Conservation (phyloP, 1,139 yeast genomes). For the Geotrichum aggregatum region DNA sequence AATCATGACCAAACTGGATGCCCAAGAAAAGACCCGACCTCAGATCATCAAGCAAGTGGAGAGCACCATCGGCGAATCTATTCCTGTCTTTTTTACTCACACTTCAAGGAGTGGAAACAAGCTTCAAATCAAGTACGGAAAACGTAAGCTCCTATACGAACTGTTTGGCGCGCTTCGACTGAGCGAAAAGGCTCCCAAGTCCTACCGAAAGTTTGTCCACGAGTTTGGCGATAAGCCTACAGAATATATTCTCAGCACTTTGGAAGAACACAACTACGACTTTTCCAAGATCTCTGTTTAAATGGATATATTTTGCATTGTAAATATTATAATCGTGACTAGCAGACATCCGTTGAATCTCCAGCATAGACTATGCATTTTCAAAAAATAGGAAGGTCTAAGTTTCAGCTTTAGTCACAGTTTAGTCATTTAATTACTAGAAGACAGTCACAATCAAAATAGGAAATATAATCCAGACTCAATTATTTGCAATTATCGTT, state of each 20-base stretch:
- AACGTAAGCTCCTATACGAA: slow-evolving; percentile 55
- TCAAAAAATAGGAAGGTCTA: too few relatives aligned
- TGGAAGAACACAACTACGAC: slow-evolving; percentile 29
- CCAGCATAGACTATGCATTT: too few relatives aligned
- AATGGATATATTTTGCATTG: slow-evolving; percentile 2
- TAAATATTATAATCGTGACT: too few relatives aligned
- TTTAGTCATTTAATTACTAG: too few relatives aligned
- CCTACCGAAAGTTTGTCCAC: slow-evolving; percentile 46
- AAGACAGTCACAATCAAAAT: slow-evolving; percentile 1
- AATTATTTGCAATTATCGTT: not conserved
- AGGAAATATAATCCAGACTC: not conserved
- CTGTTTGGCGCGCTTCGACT: slow-evolving; percentile 48
- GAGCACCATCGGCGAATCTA: slow-evolving; percentile 22
- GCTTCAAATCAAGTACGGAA: slow-evolving; percentile 55
- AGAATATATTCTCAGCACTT: slow-evolving; percentile 43
- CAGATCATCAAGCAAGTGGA: slow-evolving; percentile 23
- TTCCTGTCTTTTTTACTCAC: slow-evolving; percentile 51
- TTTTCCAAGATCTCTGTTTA: slow-evolving; percentile 19
- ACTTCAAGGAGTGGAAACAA: slow-evolving; percentile 41
- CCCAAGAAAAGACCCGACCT: slow-evolving; percentile 26
- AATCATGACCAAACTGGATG: slow-evolving; percentile 47
- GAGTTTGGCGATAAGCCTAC: slow-evolving; percentile 43
- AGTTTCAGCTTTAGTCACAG: too few relatives aligned
- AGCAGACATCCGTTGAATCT: too few relatives aligned
- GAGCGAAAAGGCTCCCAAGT: slow-evolving; percentile 46